phyloP scores from a whole-genome alignment of 208 protist genomes.

The Trypanosoma cruzi region DNA sequence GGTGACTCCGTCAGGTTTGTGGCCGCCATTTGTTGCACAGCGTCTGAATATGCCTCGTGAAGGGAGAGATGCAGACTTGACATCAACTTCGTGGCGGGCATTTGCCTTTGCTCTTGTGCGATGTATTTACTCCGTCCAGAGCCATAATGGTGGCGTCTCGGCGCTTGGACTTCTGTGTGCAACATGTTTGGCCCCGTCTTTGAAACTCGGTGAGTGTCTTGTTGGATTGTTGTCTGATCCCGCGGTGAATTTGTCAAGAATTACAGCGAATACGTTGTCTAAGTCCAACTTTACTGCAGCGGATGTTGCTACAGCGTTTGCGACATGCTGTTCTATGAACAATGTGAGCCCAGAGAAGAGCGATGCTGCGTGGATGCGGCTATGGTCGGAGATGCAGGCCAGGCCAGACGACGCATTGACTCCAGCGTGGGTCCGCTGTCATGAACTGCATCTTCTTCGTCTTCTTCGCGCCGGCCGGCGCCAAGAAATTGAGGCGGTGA shows the following conservation, averaged over 20 bases:
- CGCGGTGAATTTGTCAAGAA: neutral
- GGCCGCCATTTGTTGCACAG: slow-evolving; percentile 34
- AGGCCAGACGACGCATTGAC: neutral
- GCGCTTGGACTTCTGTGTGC: slow-evolving; percentile 38
- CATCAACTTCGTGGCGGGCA: slow-evolving; percentile 11
- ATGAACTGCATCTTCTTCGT: slow-evolving; percentile 52
- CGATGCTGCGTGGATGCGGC: slow-evolving; percentile 19
- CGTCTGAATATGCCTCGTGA: neutral
- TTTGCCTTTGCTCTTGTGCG: slow-evolving; percentile 17
- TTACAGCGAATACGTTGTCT: slow-evolving; percentile 14
- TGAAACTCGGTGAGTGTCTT: slow-evolving; percentile 29
- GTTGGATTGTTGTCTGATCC: slow-evolving; percentile 10
- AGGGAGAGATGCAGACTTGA: slow-evolving; percentile 6
- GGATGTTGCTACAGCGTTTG: slow-evolving; percentile 18
- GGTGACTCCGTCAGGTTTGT: slow-evolving; percentile 26
- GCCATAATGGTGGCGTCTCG: slow-evolving; percentile 15
- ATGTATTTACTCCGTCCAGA: slow-evolving; percentile 1
- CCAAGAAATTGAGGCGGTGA: slow-evolving; percentile 30
- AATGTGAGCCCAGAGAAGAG: neutral
- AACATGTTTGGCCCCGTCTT: slow-evolving; percentile 32
- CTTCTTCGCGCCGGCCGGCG: slow-evolving; percentile 27
- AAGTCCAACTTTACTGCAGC: slow-evolving; percentile 6
- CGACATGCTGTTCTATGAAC: slow-evolving; percentile 17
- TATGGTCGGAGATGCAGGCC: slow-evolving; percentile 10
- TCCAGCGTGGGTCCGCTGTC: slow-evolving; percentile 25